Evolutionary conservation across 305 asterid species (phyloP).

Genomic region (Solanum chacoense): DNA sequence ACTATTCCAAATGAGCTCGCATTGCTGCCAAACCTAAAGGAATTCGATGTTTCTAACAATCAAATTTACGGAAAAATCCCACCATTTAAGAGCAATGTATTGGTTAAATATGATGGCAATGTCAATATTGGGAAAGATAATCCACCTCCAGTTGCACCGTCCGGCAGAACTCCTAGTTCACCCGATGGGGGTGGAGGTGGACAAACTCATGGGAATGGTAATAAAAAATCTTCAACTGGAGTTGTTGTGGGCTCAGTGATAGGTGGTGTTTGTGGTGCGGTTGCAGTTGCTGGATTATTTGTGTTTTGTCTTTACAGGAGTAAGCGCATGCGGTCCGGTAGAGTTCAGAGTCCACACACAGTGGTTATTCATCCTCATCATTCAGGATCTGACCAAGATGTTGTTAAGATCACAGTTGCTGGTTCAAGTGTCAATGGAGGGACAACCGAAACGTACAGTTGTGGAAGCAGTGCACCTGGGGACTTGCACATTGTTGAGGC

Average conservation of each 20-base stretch:
- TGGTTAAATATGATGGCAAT: conserved; percentile 42
- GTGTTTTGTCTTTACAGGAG: conserved; percentile 33
- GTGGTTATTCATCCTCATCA: conserved; percentile 67
- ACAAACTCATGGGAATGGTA: conserved; percentile 7
- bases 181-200: conserved; percentile 21
- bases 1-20: conserved; percentile 58
- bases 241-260: conserved; percentile 59
- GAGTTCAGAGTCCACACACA: conserved; percentile 45
- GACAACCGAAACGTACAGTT: conserved; percentile 44
- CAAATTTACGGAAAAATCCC: conserved; percentile 59
- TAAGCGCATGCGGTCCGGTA: conserved; percentile 33
- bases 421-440: conserved; percentile 53
- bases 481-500: conserved; percentile 75
- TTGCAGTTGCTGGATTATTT: conserved; percentile 35
- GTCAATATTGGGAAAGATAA: conserved; percentile 56
- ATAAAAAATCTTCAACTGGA: conserved; percentile 43
- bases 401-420: conserved; percentile 63
- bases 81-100: conserved; percentile 27
- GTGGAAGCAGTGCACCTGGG: conserved; percentile 41
- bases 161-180: conserved; percentile 3
- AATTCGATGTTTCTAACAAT: conserved; percentile 61
- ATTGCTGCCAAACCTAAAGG: conserved; percentile 31
- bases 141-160: conserved; percentile 35
- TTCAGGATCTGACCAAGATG: conserved; percentile 65
- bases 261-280: conserved; percentile 42